These are phyloP conservation scores for Aspergillus amoenus DNA, from an alignment of 2,329 filamentous ascomycete genomes.

Conservation along the genomic window DNA sequence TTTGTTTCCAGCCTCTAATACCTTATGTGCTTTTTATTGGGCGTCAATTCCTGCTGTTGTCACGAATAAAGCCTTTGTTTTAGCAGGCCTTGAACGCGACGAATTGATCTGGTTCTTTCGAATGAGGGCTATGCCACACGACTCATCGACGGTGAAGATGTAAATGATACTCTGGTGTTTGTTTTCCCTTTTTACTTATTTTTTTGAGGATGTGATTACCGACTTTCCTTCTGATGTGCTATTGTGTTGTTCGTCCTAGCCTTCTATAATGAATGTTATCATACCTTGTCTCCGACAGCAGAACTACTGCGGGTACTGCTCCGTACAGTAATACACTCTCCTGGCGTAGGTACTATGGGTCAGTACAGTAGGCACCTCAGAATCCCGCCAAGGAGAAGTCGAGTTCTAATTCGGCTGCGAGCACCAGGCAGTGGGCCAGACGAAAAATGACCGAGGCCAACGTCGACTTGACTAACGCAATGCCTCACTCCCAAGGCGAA, in stretches of 20 bases:
- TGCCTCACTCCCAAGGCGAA: not conserved
- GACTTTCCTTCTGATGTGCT: slow-evolving; percentile 17
- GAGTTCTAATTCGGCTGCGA: not conserved
- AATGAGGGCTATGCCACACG: slow-evolving; percentile 26
- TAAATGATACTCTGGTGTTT: slow-evolving; percentile 45
- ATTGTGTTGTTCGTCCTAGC: slow-evolving; percentile 20
- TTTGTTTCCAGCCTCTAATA: slow-evolving; percentile 38
- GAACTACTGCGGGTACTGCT: not conserved
- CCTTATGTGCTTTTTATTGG: slow-evolving; percentile 35
- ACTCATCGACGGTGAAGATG: slow-evolving; percentile 37
- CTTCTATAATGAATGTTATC: slow-evolving; percentile 21
- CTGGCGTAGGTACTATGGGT: no score
- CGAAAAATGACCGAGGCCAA: not conserved
- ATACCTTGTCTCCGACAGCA: not conserved
- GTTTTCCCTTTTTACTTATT: slow-evolving; percentile 19
- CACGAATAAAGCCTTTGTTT: slow-evolving; percentile 28
- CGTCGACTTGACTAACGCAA: not conserved
- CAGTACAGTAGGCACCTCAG: no score
- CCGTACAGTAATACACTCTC: not conserved
- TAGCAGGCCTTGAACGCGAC: slow-evolving; percentile 29
- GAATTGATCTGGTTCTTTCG: slow-evolving; percentile 24
- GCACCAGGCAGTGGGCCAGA: not conserved
- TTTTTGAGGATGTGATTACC: slow-evolving; percentile 30
- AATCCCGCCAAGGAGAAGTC: not conserved
- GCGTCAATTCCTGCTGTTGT: slow-evolving; percentile 34